A percentile compares a stretch with the other conserved stretches of the same genome.
Evolutionary conservation across 257 asterid species (phyloP).

Genomic region (Solanum tarapatanum): DNA sequence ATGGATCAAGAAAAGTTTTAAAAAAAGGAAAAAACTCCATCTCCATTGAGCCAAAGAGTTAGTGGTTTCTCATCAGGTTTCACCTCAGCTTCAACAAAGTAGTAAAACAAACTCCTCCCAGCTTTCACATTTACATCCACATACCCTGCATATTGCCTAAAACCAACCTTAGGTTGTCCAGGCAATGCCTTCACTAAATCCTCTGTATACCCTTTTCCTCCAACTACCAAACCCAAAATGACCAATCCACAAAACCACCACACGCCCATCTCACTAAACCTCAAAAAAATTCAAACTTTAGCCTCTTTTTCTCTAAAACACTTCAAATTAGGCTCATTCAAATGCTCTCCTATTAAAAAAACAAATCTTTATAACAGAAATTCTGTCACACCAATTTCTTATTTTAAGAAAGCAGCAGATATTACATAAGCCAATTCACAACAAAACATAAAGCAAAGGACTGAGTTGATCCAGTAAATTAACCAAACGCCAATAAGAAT

Average conservation of each 20-base stretch:
- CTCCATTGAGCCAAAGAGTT: constrained; percentile 86
- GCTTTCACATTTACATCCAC: constrained; percentile 66
- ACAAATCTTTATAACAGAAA: not conserved
- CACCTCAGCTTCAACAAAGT: constrained; percentile 75
- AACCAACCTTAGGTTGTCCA: constrained; percentile 72
- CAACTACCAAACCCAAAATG: constrained; percentile 10
- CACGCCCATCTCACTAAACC: constrained; percentile 23
- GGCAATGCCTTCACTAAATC: constrained; percentile 64
- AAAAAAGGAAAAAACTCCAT: constrained; percentile 7
- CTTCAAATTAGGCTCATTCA: not conserved
- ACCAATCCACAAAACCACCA: constrained; percentile 30
- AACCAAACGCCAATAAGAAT: not conserved
- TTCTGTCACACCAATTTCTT: not conserved
- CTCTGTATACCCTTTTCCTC: constrained; percentile 27
- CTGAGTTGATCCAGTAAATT: not conserved
- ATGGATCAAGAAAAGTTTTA: not conserved
- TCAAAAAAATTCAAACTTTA: not conserved
- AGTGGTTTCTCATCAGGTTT: constrained; percentile 63
- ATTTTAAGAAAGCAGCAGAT: not conserved
- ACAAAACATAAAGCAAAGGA: not conserved
- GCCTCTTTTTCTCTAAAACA: not conserved
- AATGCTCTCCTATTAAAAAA: not conserved
- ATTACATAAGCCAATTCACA: not conserved
- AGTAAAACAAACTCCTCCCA: constrained; percentile 84
- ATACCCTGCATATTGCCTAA: constrained; percentile 79